Evolutionary conservation across 176 grass and related monocot species (phyloP).

Genomic region (Rhynchospora breviuscula): DNA sequence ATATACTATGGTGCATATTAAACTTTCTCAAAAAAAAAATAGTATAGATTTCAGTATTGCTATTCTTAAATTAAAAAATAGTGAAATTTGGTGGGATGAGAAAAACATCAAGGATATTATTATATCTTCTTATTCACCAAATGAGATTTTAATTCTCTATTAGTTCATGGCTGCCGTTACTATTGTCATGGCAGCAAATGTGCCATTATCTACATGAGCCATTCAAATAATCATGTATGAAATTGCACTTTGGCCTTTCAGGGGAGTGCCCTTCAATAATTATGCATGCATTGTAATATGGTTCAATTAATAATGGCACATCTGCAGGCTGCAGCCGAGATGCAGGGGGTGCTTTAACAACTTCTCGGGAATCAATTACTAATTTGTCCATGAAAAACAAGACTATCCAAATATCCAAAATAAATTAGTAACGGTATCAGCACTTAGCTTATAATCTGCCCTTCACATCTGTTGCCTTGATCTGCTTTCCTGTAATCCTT

Average conservation of each 20-base stretch:
- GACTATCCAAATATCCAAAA: not conserved
- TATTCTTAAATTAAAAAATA: not conserved
- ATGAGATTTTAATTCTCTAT: not conserved
- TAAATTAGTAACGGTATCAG: not conserved
- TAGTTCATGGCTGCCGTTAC: not conserved
- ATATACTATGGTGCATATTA: no score
- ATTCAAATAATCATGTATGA: not conserved
- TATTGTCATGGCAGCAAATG: not conserved
- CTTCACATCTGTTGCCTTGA: not conserved
- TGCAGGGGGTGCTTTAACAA: not conserved
- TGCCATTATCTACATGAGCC: not conserved
- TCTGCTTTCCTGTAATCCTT: conserved; percentile 26
- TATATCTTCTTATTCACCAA: not conserved
- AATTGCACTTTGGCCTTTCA: not conserved
- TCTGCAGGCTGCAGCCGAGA: not conserved
- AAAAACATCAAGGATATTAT: not conserved
- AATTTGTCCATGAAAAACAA: not conserved
- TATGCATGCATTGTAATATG: not conserved
- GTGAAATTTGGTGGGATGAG: not conserved
- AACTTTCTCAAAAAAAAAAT: not conserved
- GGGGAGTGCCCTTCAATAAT: not conserved
- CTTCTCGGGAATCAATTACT: not conserved
- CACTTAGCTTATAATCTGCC: not conserved
- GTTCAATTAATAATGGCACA: not conserved
- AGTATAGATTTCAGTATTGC: not conserved